phyloP scores from a whole-genome alignment of 2,329 filamentous ascomycete species.

The Lithohypha guttulata region DNA sequence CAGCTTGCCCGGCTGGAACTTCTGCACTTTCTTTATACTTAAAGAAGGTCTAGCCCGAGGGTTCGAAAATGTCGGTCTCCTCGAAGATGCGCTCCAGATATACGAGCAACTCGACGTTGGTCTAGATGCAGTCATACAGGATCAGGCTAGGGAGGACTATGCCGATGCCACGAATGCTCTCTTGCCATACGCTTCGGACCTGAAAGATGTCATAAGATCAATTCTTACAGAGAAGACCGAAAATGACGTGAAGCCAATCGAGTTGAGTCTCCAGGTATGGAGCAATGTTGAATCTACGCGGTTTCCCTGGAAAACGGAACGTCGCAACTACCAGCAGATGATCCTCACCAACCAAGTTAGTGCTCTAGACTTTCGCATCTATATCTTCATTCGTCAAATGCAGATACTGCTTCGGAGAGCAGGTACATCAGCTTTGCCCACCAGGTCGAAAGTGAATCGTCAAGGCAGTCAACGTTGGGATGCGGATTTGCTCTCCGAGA shows the following conservation, averaged over 20 bases:
- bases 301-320: constrained; percentile 41
- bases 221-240: constrained; percentile 30
- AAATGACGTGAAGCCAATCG: constrained; percentile 19
- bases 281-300: constrained; percentile 19
- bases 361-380: constrained; percentile 86
- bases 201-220: constrained; percentile 50
- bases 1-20: constrained; percentile 89
- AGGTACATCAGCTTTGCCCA: constrained; percentile 2
- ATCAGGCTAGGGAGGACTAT: constrained; percentile 52
- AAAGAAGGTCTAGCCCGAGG: constrained; percentile 90
- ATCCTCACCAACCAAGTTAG: constrained; percentile 94
- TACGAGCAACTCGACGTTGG: constrained; percentile 91
- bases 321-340: constrained; percentile 77
- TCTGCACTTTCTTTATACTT: constrained; percentile 96
- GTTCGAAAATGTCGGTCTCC: constrained; percentile 89
- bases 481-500: constrained; percentile 59
- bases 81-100: constrained; percentile 86
- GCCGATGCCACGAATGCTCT: constrained; percentile 63
- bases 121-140: constrained; percentile 68
- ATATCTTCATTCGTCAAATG: constrained; percentile 84
- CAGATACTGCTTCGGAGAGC: constrained; percentile 46
- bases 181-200: constrained; percentile 60
- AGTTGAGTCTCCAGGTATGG: constrained; percentile 13
- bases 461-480: constrained; percentile 7
- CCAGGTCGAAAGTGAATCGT: constrained; percentile 2